Conservation (phyloP, 169 alveolate genomes). For the Eimeria zaria region DNA sequence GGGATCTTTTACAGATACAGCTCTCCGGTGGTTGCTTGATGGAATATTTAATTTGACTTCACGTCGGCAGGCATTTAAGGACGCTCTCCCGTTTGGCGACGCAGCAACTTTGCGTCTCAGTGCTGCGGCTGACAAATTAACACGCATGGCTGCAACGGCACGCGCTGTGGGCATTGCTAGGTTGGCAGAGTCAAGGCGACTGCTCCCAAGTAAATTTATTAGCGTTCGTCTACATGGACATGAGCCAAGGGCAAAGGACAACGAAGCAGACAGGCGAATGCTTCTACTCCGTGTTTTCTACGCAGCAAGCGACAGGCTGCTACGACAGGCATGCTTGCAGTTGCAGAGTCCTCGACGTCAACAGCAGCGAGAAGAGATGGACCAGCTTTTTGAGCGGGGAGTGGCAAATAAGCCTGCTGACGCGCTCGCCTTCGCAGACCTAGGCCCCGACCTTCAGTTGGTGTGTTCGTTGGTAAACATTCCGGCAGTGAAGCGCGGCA, state of each 20-base stretch:
- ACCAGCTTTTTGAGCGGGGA: constrained; percentile 58
- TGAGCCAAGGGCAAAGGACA: not conserved
- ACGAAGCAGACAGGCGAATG: not conserved
- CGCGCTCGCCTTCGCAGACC: constrained; percentile 45
- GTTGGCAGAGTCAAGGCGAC: constrained; percentile 50
- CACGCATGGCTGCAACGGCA: constrained; percentile 58
- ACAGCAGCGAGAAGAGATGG: constrained; percentile 67
- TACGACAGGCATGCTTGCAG: constrained; percentile 69
- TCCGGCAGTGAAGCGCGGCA: not conserved
- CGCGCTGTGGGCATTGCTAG: constrained; percentile 43
- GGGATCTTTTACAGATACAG: not conserved
- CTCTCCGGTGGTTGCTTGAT: constrained; percentile 56
- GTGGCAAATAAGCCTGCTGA: constrained; percentile 66
- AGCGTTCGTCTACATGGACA: not conserved
- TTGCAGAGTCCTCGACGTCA: constrained; percentile 68
- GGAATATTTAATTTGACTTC: constrained; percentile 12
- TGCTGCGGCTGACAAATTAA: constrained; percentile 62
- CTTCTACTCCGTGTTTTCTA: constrained; percentile 4
- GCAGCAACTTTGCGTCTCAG: constrained; percentile 69
- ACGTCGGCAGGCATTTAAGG: constrained; percentile 7
- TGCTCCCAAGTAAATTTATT: not conserved
- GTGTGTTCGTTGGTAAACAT: constrained; percentile 55
- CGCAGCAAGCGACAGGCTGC: constrained; percentile 67
- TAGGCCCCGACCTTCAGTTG: constrained; percentile 17
- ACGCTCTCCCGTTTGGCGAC: constrained; percentile 45